Conservation (phyloP, 805 yeast species). For the Kuraishia capsulata region DNA sequence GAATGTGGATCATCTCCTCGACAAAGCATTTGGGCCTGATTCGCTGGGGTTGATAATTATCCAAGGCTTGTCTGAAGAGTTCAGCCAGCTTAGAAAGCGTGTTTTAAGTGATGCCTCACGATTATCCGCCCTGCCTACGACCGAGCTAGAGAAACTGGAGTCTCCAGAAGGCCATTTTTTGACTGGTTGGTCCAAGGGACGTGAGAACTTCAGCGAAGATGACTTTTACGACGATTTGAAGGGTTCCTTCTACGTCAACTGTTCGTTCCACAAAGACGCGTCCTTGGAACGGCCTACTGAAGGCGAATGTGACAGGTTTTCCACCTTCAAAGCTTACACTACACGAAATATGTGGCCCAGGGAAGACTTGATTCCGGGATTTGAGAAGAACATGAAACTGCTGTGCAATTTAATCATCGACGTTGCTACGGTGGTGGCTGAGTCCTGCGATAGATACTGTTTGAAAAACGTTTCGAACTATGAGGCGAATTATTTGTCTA, state of each 20-base stretch:
- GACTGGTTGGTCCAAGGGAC: constrained; percentile 56
- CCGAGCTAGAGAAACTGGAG: constrained; percentile 29
- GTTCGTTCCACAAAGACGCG: constrained; percentile 21
- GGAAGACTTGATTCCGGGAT: constrained; percentile 21
- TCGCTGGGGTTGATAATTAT: constrained; percentile 48
- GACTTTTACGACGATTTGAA: constrained; percentile 40
- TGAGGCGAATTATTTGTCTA: constrained; percentile 27
- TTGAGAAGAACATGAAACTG: constrained; percentile 26
- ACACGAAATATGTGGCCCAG: constrained; percentile 46
- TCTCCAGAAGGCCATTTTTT: constrained; percentile 41
- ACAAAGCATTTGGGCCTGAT: constrained; percentile 43
- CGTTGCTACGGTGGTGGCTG: constrained; percentile 40
- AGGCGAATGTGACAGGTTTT: too few relatives aligned
- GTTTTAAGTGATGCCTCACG: constrained; percentile 34
- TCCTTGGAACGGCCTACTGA: too few relatives aligned
- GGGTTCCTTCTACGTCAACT: constrained; percentile 51
- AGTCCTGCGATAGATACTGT: constrained; percentile 41
- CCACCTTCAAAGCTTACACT: constrained; percentile 32
- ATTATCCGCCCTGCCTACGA: constrained; percentile 29
- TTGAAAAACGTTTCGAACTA: constrained; percentile 18
- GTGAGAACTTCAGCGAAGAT: constrained; percentile 34
- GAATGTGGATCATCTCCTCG: constrained; percentile 16
- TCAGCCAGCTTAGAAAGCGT: constrained; percentile 25
- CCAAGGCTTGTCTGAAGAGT: constrained; percentile 29
- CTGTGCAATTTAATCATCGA: constrained; percentile 36